phyloP scores from a whole-genome alignment of 2,329 filamentous ascomycete species.

The Dothideomycetes sp. region DNA sequence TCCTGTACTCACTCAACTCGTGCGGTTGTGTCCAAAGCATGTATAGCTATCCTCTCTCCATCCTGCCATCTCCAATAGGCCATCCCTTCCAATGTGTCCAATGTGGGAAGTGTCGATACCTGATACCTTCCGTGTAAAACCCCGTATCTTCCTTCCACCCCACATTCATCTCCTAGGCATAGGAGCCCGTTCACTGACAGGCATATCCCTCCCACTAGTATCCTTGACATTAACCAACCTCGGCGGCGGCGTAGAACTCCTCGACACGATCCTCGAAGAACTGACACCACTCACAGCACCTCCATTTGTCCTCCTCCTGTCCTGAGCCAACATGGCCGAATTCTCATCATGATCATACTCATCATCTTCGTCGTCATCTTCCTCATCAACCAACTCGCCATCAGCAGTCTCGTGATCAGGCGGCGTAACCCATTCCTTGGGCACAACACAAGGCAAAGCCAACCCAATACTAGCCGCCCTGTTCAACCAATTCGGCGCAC shows the following conservation, averaged over 20 bases:
- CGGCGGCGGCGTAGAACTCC: conserved; percentile 21
- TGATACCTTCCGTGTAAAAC: not conserved
- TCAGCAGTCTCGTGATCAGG: conserved; percentile 67
- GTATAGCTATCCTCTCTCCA: too few species aligned
- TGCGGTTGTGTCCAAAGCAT: too few species aligned
- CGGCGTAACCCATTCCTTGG: conserved; percentile 70
- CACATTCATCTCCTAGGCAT: conserved; percentile 24
- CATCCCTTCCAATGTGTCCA: not conserved
- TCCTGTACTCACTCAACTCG: too few species aligned
- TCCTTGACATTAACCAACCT: conserved; percentile 29
- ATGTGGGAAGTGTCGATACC: not conserved
- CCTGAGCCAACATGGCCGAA: conserved; percentile 20
- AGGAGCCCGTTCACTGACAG: conserved; percentile 37
- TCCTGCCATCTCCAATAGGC: too few species aligned
- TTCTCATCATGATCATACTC: conserved; percentile 52
- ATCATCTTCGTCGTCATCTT: conserved; percentile 43
- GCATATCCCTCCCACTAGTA: conserved; percentile 33
- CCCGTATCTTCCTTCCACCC: not conserved
- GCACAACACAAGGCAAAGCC: conserved; percentile 72
- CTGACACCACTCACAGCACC: conserved; percentile 17
- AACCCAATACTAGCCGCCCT: conserved; percentile 76
- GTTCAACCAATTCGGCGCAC: conserved; percentile 69
- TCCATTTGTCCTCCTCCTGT: conserved; percentile 19
- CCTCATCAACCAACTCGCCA: conserved; percentile 55
- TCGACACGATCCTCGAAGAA: conserved; percentile 19